Base-by-base conservation (phyloP, 2,329 filamentous ascomycete species). In the Pseudogymnoascus sp. region DNA sequence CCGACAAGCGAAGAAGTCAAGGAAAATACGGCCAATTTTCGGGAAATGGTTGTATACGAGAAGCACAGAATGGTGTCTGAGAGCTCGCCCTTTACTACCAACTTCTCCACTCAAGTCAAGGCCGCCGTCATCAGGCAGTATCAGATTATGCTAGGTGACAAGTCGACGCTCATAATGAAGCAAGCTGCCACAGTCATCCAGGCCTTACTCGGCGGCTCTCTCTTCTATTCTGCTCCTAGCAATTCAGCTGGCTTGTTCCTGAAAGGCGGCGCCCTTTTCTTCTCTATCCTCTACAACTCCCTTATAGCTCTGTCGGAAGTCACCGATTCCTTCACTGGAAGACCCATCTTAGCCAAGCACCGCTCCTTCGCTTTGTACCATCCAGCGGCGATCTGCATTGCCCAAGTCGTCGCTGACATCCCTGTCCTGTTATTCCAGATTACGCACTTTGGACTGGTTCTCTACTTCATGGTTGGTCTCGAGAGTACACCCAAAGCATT, bases 231-330 rank as follows among this genome's bases (percentile, higher is more conserved):
- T 60, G 80, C 84, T 0, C 78, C 83, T 0, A 61, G 73, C 21
- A 82, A 79, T 57, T 81, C 82, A 0, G 75, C 71, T 0, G 85
- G 85, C 6, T 71, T 89, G 0, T 88, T 88, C 68, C 67, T 81
- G 65, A 86, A 86, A 65, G 77, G 78, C 0, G 86, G 85, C 58
- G 79, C 83, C 0, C 72, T 86, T 3, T 89, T 88, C 74, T 79
- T 88, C 58, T 75, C 84, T 0, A 73, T 88, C 0, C 73, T 89
- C 0, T 84, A 80, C 70, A 84, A 86, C 67, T 75, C 78, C 60
- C 71, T 89, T 6, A 68, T 87, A 1, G 77, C 83, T 21, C 82
- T 88, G 76, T 79, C 83, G 1, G 86, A 89, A 69, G 84, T 89
- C 1, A 84, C 79, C 0, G 78, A 82, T 26, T 83, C 82, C 0